These are phyloP conservation scores for Sextonia rubra DNA, from an alignment of 164 flowering plant genomes.

Conservation along the genomic window DNA sequence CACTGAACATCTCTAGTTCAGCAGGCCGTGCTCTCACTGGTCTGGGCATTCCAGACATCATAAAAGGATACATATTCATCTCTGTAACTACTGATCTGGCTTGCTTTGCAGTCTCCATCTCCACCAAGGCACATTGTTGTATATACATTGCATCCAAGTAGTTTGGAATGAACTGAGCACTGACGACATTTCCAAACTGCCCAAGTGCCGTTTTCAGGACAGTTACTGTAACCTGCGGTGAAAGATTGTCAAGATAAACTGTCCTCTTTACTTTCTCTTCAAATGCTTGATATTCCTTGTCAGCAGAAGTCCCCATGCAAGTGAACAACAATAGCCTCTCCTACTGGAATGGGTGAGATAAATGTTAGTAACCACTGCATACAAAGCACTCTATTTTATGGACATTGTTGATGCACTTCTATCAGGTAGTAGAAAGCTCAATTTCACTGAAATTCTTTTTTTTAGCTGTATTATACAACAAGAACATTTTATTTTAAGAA, in stretches of 20 bases:
- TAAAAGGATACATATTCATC: slow-evolving; percentile 41
- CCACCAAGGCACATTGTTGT: slow-evolving; percentile 60
- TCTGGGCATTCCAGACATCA: slow-evolving; percentile 87
- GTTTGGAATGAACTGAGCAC: slow-evolving; percentile 54
- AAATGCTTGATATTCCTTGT: slow-evolving; percentile 49
- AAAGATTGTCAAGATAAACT: slow-evolving; percentile 56
- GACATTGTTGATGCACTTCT: too few species aligned
- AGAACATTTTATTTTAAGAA: too few species aligned
- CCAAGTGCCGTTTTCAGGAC: slow-evolving; percentile 55
- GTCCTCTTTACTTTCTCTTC: slow-evolving; percentile 60
- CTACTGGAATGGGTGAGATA: background rate
- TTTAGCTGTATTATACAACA: too few species aligned
- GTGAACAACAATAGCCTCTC: background rate
- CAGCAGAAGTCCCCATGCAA: slow-evolving; percentile 16
- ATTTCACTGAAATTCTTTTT: too few species aligned
- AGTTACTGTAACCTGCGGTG: slow-evolving; percentile 47
- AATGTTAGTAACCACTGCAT: too few species aligned
- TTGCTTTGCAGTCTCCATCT: slow-evolving; percentile 46
- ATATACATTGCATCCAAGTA: slow-evolving; percentile 30
- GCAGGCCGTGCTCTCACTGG: slow-evolving; percentile 69
- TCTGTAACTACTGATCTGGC: slow-evolving; percentile 30
- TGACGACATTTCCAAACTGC: slow-evolving; percentile 67
- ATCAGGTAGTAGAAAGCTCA: too few species aligned
- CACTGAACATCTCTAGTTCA: slow-evolving; percentile 50
- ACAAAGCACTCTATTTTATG: too few species aligned